Evolutionary conservation across 495 filamentous ascomycete genomes (phyloP).

Genomic region (Articulospora tetracladia): DNA sequence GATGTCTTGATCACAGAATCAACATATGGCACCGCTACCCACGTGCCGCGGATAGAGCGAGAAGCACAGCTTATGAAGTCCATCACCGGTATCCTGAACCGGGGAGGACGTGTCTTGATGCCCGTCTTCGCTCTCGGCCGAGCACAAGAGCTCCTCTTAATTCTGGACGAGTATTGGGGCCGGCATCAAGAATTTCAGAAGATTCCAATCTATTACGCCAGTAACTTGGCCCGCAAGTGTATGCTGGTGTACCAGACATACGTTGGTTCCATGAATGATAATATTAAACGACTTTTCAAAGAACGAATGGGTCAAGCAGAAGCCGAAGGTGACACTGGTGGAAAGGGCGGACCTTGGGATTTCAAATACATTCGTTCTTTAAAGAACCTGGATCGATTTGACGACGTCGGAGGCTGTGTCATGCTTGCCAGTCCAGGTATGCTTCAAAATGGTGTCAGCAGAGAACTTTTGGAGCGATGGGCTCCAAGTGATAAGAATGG

Average conservation of each 20-base stretch:
- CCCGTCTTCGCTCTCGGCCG: conserved; percentile 93
- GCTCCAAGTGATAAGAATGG: conserved; percentile 93
- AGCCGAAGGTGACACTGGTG: conserved; percentile 62
- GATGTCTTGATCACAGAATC: conserved; percentile 97
- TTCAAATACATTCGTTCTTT: conserved; percentile 87
- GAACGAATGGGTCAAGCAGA: conserved; percentile 86
- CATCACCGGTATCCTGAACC: conserved; percentile 82
- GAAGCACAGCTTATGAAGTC: conserved; percentile 93
- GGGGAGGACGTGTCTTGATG: conserved; percentile 89
- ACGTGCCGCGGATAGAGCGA: conserved; percentile 82
- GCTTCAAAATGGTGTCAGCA: conserved; percentile 90
- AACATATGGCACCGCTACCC: conserved; percentile 90
- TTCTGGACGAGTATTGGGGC: conserved; percentile 95
- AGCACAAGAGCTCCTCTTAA: conserved; percentile 89
- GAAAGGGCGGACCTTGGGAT: conserved; percentile 88
- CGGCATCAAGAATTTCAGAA: conserved; percentile 81
- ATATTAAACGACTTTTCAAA: conserved; percentile 87
- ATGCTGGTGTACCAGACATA: conserved; percentile 99
- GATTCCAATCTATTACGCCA: conserved; percentile 94
- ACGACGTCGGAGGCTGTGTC: conserved; percentile 92
- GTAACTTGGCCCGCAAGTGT: conserved; percentile 88
- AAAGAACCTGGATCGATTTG: conserved; percentile 89
- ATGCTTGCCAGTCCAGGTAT: conserved; percentile 98
- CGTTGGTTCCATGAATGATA: conserved; percentile 96
- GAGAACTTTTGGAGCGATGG: conserved; percentile 92